phyloP scores from a whole-genome alignment of 495 filamentous ascomycete genomes.

The Tuber magnatum region DNA sequence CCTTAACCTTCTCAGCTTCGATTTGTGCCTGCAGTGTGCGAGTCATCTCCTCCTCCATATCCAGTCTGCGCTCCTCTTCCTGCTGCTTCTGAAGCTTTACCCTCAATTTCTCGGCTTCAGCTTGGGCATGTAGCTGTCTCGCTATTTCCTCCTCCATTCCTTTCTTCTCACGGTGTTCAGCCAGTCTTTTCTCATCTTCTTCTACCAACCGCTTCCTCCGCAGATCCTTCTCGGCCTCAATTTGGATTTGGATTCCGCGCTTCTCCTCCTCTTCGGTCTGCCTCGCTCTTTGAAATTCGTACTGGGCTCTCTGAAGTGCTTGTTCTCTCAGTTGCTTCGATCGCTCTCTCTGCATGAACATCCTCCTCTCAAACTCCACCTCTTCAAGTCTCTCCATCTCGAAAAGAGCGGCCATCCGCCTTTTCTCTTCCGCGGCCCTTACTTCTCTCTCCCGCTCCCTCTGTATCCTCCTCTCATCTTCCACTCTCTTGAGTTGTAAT shows the following conservation, averaged over 20 bases:
- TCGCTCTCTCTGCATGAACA: constrained; percentile 4
- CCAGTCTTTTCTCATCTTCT: constrained; percentile 15
- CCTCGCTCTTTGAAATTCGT: not conserved
- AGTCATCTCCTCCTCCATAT: constrained; percentile 5
- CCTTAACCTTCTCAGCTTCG: not conserved
- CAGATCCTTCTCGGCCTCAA: constrained; percentile 10
- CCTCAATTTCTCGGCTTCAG: constrained; percentile 43
- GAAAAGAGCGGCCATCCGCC: not conserved
- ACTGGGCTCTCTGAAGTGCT: constrained; percentile 10
- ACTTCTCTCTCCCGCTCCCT: not conserved
- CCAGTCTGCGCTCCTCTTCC: constrained; percentile 18
- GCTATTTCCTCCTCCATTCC: constrained; percentile 8
- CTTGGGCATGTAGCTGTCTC: constrained; percentile 18
- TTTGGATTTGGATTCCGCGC: constrained; percentile 13
- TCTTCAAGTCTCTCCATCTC: constrained; percentile 12
- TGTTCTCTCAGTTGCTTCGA: constrained; percentile 14
- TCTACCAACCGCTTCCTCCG: constrained; percentile 2
- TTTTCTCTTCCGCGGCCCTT: constrained; percentile 12
- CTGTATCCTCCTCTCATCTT: constrained; percentile 18
- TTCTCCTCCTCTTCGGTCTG: constrained; percentile 14
- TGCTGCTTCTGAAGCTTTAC: constrained; percentile 41
- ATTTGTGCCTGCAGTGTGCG: not conserved
- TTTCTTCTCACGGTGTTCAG: constrained; percentile 5
- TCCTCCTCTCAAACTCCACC: constrained; percentile 4
- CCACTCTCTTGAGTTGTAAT: constrained; percentile 13